phyloP scores from a whole-genome alignment of 768 basidiomycete species.

The Lentinula detonsa region DNA sequence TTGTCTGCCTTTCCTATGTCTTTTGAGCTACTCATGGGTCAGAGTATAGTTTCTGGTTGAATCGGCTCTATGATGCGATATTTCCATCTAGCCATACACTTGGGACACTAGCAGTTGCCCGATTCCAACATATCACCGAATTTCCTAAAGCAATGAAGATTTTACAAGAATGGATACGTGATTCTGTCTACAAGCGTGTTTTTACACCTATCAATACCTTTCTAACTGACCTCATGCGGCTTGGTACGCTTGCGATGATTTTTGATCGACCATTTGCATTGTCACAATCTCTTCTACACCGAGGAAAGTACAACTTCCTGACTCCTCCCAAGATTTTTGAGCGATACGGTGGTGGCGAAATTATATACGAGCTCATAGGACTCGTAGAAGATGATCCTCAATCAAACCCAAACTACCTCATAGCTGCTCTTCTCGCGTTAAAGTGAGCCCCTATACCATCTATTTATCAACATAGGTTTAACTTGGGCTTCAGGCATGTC shows the following conservation, averaged over 20 bases:
- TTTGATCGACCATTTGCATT: conserved; percentile 25
- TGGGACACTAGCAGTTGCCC: conserved; percentile 34
- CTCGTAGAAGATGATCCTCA: background rate
- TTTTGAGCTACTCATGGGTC: background rate
- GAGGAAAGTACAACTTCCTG: conserved; percentile 20
- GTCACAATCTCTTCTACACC: conserved; percentile 27
- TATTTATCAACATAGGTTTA: too few relatives aligned
- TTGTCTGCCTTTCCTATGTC: too few relatives aligned
- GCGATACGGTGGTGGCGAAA: conserved; percentile 9
- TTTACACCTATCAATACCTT: conserved; percentile 20
- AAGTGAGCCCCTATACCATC: background rate
- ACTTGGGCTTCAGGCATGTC: conserved; percentile 31
- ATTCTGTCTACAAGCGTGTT: conserved; percentile 27
- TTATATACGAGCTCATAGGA: conserved; percentile 14
- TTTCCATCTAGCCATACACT: conserved; percentile 39
- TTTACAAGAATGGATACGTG: conserved; percentile 40
- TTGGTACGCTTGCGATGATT: conserved; percentile 27
- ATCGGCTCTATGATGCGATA: conserved; percentile 40
- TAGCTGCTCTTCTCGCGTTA: background rate
- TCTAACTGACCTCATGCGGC: conserved; percentile 33
- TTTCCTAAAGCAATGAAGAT: conserved; percentile 26
- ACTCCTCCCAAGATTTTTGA: conserved; percentile 13
- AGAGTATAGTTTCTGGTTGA: conserved; percentile 35
- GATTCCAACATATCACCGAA: conserved; percentile 32
- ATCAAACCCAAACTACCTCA: background rate